Evolutionary conservation across 495 filamentous ascomycete genomes (phyloP).

Genomic region (Aeminium ludgeri): DNA sequence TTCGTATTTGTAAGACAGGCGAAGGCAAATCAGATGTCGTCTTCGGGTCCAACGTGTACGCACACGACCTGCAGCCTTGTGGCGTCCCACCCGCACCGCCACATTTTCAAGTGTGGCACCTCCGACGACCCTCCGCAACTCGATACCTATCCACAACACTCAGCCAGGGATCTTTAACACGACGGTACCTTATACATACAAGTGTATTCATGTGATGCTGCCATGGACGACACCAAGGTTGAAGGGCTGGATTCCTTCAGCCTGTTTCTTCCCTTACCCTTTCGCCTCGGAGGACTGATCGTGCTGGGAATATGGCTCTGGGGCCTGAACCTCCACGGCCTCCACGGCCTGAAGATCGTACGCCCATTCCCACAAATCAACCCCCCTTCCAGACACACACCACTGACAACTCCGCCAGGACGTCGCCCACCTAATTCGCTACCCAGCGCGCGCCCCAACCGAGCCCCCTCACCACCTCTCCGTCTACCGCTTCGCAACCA

Average conservation of each 20-base stretch:
- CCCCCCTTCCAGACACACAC: not conserved
- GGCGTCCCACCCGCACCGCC: too few relatives aligned
- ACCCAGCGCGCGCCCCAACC: slow-evolving; percentile 48
- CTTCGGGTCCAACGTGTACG: too few relatives aligned
- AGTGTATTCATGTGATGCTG: too few relatives aligned
- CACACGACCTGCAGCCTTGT: too few relatives aligned
- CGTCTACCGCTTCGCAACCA: slow-evolving; percentile 63
- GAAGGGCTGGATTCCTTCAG: slow-evolving; percentile 66
- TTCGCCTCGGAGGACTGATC: slow-evolving; percentile 60
- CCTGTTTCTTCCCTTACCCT: slow-evolving; percentile 69
- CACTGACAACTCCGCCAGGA: slow-evolving; percentile 35
- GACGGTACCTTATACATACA: not conserved
- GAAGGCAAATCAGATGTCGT: too few relatives aligned
- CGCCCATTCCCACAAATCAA: not conserved
- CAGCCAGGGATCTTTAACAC: too few relatives aligned
- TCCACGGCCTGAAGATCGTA: slow-evolving; percentile 55
- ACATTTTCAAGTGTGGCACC: too few relatives aligned
- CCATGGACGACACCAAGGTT: not conserved
- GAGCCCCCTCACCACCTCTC: slow-evolving; percentile 48
- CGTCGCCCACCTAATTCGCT: slow-evolving; percentile 61
- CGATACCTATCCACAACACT: not conserved
- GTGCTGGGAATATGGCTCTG: slow-evolving; percentile 82
- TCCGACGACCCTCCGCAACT: too few relatives aligned
- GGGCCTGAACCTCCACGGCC: slow-evolving; percentile 72
- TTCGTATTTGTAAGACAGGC: too few relatives aligned